These are phyloP conservation scores for Calycina marina DNA, from an alignment of 2,329 filamentous ascomycete species.

Conservation along the genomic window DNA sequence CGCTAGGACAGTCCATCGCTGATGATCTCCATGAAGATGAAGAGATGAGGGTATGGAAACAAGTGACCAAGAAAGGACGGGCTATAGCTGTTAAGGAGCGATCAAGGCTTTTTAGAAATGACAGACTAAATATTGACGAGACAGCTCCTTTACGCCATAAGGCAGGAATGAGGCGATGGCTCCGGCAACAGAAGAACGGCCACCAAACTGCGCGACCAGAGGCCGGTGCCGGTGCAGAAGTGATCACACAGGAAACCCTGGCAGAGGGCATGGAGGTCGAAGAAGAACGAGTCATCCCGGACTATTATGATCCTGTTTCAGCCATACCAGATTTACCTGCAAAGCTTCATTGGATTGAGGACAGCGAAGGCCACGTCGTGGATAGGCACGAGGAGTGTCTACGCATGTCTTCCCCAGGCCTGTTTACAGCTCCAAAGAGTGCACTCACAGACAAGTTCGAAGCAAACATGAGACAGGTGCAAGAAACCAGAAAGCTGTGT, in stretches of 20 bases:
- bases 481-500: conserved; percentile 89
- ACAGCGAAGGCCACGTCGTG: conserved; percentile 75
- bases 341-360: conserved; percentile 75
- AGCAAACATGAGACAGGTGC: conserved; percentile 84
- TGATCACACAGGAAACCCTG: conserved; percentile 54
- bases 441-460: conserved; percentile 68
- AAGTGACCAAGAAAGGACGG: conserved; percentile 92
- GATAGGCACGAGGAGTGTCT: conserved; percentile 80
- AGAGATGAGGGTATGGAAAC: conserved; percentile 97
- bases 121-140: conserved; percentile 74
- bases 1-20: conserved; percentile 42
- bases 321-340: conserved; percentile 72
- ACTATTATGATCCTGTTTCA: conserved; percentile 84
- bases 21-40: conserved; percentile 81
- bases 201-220: conserved; percentile 33
- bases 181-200: conserved; percentile 63
- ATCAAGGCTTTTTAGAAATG: conserved; percentile 70
- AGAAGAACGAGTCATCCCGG: conserved; percentile 70
- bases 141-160: conserved; percentile 76
- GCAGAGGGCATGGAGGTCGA: conserved; percentile 85
- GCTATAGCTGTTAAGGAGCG: conserved; percentile 76
- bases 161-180: conserved; percentile 77
- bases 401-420: conserved; percentile 57
- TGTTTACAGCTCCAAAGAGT: conserved; percentile 63
- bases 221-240: conserved; percentile 27